Evolutionary conservation across 2,329 filamentous ascomycete species (phyloP).

Genomic region (Beauveria australis): DNA sequence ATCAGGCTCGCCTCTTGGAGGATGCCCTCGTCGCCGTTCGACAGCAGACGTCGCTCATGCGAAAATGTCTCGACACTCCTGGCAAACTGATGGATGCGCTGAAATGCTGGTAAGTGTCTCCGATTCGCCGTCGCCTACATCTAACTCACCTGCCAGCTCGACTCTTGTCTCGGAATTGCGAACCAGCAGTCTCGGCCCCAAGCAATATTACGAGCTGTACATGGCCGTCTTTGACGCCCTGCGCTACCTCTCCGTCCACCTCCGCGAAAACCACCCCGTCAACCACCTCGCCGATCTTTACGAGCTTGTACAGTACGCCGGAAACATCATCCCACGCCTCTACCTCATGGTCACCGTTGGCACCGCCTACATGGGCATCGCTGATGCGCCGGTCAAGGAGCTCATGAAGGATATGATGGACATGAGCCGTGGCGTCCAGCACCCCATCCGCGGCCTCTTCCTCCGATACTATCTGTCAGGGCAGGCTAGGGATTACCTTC

Average conservation of each 20-base stretch:
- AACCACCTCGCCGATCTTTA: conserved; percentile 98
- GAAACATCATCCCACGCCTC: conserved; percentile 90
- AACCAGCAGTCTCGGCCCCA: conserved; percentile 93
- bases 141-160: conserved; percentile 52
- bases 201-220: conserved; percentile 99
- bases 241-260: conserved; percentile 90
- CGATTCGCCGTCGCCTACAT: background rate
- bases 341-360: conserved; percentile 99
- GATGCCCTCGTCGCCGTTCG: conserved; percentile 94
- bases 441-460: conserved; percentile 91
- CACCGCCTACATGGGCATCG: conserved; percentile 97
- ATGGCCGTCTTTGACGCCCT: conserved; percentile 98
- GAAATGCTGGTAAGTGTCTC: conserved; percentile 84
- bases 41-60: conserved; percentile 95
- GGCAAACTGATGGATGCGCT: conserved; percentile 99
- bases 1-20: conserved; percentile 88
- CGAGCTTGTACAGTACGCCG: conserved; percentile 95
- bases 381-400: conserved; percentile 97
- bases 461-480: conserved; percentile 93
- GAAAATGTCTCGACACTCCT: conserved; percentile 91
- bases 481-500: conserved; percentile 84
- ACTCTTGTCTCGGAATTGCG: conserved; percentile 97
- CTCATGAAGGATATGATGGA: conserved; percentile 99
- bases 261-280: conserved; percentile 93
- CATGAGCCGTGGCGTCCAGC: conserved; percentile 96